These are phyloP conservation scores for Sesbania bispinosa DNA, from an alignment of 306 rosid species.

Conservation along the genomic window DNA sequence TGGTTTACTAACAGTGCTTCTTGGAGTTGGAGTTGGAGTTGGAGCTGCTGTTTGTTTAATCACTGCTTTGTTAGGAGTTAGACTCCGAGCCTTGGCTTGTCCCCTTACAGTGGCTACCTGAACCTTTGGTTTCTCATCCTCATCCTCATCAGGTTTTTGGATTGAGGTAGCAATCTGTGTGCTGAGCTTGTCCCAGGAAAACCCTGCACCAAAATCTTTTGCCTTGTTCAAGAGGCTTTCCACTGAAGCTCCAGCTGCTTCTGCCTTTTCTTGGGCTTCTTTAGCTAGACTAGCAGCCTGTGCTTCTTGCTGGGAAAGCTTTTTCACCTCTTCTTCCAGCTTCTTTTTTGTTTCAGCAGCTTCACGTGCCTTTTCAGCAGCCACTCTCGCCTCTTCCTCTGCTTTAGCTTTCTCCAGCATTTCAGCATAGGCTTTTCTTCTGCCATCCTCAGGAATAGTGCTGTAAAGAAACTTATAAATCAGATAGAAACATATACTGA, in stretches of 20 bases:
- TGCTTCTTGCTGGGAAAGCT: slow-evolving; percentile 52
- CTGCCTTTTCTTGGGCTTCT: slow-evolving; percentile 57
- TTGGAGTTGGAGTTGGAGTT: no score
- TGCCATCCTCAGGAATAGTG: slow-evolving; percentile 79
- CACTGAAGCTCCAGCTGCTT: slow-evolving; percentile 51
- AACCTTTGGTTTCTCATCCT: slow-evolving; percentile 48
- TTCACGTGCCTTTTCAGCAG: slow-evolving; percentile 54
- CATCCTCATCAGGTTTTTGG: slow-evolving; percentile 38
- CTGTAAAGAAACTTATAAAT: slow-evolving; percentile 36
- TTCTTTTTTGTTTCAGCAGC: slow-evolving; percentile 58
- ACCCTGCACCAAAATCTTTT: slow-evolving; percentile 57
- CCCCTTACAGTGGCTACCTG: slow-evolving; percentile 90
- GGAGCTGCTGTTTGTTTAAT: slow-evolving; percentile 50
- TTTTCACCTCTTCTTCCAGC: slow-evolving; percentile 55
- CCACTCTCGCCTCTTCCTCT: slow-evolving; percentile 73
- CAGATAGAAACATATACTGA: background rate
- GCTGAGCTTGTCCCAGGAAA: slow-evolving; percentile 75
- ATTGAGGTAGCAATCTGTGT: slow-evolving; percentile 52
- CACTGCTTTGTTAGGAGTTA: slow-evolving; percentile 52
- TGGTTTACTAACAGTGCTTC: slow-evolving; percentile 25
- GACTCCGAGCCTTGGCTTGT: slow-evolving; percentile 75
- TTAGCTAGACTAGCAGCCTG: slow-evolving; percentile 50
- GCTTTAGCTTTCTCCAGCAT: slow-evolving; percentile 58
- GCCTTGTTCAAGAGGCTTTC: slow-evolving; percentile 62
- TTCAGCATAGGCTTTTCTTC: slow-evolving; percentile 82